phyloP scores from a whole-genome alignment of 164 flowering plant species.

The Umbellularia californica region DNA sequence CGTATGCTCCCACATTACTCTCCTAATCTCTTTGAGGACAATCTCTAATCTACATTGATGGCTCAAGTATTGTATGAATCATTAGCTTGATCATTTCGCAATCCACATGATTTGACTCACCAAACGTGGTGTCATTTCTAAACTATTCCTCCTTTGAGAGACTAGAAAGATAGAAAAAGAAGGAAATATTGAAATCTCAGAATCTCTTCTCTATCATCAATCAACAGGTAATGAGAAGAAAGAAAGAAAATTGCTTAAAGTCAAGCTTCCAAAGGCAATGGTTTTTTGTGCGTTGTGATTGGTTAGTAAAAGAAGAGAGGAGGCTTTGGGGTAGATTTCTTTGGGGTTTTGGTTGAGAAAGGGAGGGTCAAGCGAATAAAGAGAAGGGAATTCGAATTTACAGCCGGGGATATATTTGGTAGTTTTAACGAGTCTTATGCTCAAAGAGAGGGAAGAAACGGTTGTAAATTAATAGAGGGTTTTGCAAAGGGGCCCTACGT shows the following conservation, averaged over 20 bases:
- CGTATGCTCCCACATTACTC: background rate
- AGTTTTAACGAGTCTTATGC: background rate
- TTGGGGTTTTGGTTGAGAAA: conserved; percentile 6
- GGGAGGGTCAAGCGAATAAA: conserved; percentile 2
- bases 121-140: background rate
- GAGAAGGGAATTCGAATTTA: background rate
- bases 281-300: background rate
- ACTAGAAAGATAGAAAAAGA: background rate
- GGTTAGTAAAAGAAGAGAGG: conserved; percentile 13
- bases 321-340: conserved; percentile 11
- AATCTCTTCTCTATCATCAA: background rate
- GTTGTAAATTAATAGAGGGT: background rate
- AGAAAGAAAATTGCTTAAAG: background rate
- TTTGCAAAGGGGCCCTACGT: too few species aligned
- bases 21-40: too few species aligned
- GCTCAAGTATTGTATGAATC: too few species aligned
- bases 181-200: background rate
- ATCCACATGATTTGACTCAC: background rate
- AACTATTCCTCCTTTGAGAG: background rate
- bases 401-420: background rate
- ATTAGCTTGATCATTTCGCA: too few species aligned
- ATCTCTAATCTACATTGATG: too few species aligned
- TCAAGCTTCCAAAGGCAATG: background rate
- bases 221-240: background rate
- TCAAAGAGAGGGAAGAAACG: conserved; percentile 3